These are phyloP conservation scores for Cetraspora pellucida DNA, from an alignment of 192 early-diverging fungal species.

Conservation along the genomic window DNA sequence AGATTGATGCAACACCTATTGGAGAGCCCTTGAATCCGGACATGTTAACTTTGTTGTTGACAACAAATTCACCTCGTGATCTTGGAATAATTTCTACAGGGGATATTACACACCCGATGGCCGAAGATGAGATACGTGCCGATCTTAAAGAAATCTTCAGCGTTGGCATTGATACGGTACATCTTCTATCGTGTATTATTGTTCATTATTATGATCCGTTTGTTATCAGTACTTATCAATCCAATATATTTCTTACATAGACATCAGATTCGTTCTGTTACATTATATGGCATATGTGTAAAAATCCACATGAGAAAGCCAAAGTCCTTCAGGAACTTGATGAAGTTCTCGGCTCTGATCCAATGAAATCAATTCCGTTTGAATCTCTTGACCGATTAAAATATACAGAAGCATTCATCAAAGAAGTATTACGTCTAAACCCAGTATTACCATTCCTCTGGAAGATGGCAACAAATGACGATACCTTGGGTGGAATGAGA, in stretches of 20 bases:
- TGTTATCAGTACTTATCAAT: background rate
- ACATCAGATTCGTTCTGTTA: constrained; percentile 16
- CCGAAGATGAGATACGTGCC: constrained; percentile 14
- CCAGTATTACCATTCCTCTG: background rate
- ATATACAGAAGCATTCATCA: constrained; percentile 26
- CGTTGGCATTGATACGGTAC: constrained; percentile 24
- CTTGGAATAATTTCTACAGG: background rate
- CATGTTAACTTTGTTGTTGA: constrained; percentile 15
- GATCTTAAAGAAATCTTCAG: background rate
- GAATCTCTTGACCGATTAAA: constrained; percentile 3
- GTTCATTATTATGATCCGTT: background rate
- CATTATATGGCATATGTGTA: background rate
- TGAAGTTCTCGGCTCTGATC: background rate
- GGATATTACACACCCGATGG: background rate
- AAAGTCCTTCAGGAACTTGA: background rate
- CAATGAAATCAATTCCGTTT: background rate
- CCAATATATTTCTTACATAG: background rate
- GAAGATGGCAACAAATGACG: background rate
- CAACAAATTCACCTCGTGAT: constrained; percentile 19
- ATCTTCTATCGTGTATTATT: background rate
- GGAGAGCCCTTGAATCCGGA: background rate
- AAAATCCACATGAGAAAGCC: constrained; percentile 7
- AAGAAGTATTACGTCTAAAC: constrained; percentile 2
- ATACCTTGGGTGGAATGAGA: background rate
- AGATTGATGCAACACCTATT: constrained; percentile 1